These are phyloP conservation scores for Pulveroboletus frians DNA, from an alignment of 768 basidiomycete genomes.

Conservation along the genomic window DNA sequence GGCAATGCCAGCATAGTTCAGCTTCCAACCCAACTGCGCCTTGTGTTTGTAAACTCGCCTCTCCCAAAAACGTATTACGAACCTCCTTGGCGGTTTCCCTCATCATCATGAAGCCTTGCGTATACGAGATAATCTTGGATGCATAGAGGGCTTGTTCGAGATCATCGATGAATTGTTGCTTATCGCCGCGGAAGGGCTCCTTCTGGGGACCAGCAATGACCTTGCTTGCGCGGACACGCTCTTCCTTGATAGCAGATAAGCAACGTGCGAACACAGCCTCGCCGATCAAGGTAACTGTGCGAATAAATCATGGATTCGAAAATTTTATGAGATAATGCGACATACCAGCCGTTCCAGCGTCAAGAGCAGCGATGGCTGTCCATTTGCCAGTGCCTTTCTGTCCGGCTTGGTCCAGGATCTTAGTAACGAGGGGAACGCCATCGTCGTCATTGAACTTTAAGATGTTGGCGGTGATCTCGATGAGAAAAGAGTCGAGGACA, in stretches of 20 bases:
- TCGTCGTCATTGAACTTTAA: conserved; percentile 96
- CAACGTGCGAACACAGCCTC: conserved; percentile 99
- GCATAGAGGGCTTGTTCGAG: conserved; percentile 99
- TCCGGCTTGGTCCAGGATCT: conserved; percentile 94
- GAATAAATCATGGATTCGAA: conserved; percentile 4
- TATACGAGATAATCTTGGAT: conserved; percentile 99
- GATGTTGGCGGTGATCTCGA: conserved; percentile 96
- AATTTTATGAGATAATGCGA: conserved; percentile 9
- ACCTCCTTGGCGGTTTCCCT: conserved; percentile 95
- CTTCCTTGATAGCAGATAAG: conserved; percentile 93
- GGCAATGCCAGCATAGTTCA: conserved; percentile 98
- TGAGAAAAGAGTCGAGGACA: conserved; percentile 98
- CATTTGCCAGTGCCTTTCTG: conserved; percentile 99
- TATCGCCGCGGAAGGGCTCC: conserved; percentile 94
- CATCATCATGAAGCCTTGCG: conserved; percentile 99
- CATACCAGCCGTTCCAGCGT: conserved; percentile 81
- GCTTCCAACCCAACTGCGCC: conserved; percentile 68
- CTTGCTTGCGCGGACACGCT: conserved; percentile 92
- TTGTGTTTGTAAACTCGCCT: conserved; percentile 2
- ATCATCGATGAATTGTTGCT: conserved; percentile 98
- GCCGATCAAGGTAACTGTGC: conserved; percentile 90
- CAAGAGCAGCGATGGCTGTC: conserved; percentile 96
- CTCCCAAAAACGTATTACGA: conserved; percentile 9
- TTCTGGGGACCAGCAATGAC: conserved; percentile 84
- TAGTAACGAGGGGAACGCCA: conserved; percentile 82